These are phyloP conservation scores for Colletotrichum tropicicola DNA, from an alignment of 2,329 filamentous ascomycete species.

Conservation along the genomic window DNA sequence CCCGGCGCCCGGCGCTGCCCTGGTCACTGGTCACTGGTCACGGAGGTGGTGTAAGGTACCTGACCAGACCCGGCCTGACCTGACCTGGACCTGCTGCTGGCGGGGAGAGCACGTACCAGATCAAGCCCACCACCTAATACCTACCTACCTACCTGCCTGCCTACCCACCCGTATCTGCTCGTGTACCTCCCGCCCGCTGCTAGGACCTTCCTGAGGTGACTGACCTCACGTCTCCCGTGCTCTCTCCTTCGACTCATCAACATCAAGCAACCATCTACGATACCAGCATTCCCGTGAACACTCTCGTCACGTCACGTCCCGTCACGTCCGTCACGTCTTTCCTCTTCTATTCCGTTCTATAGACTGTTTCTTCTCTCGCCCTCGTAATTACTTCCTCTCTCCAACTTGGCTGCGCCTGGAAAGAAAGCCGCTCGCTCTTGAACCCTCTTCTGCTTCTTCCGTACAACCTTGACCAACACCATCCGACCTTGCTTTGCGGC, in stretches of 20 bases:
- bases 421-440: slow-evolving; percentile 29
- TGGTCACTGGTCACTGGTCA: background rate
- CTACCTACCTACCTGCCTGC: slow-evolving; percentile 4
- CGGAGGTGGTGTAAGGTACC: background rate
- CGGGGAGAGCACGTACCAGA: slow-evolving; percentile 18
- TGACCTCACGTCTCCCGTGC: slow-evolving; percentile 26
- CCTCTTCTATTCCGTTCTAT: slow-evolving; percentile 28
- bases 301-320: slow-evolving; percentile 26
- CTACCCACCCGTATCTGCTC: background rate
- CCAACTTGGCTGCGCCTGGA: slow-evolving; percentile 27
- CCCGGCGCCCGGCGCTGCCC: background rate
- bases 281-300: slow-evolving; percentile 30
- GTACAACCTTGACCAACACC: slow-evolving; percentile 25
- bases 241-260: slow-evolving; percentile 27
- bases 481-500: background rate
- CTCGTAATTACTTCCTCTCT: slow-evolving; percentile 25
- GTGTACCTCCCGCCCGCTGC: background rate
- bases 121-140: background rate
- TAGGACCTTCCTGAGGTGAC: slow-evolving; percentile 14
- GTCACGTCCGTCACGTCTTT: slow-evolving; percentile 24
- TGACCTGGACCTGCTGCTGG: slow-evolving; percentile 12
- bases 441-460: slow-evolving; percentile 17
- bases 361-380: slow-evolving; percentile 15
- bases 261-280: slow-evolving; percentile 24
- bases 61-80: slow-evolving; percentile 9